A percentile compares a stretch with the other conserved stretches of the same genome.
Conservation (phyloP, 2,329 filamentous ascomycete species). For the Plectosphaerella plurivora region DNA sequence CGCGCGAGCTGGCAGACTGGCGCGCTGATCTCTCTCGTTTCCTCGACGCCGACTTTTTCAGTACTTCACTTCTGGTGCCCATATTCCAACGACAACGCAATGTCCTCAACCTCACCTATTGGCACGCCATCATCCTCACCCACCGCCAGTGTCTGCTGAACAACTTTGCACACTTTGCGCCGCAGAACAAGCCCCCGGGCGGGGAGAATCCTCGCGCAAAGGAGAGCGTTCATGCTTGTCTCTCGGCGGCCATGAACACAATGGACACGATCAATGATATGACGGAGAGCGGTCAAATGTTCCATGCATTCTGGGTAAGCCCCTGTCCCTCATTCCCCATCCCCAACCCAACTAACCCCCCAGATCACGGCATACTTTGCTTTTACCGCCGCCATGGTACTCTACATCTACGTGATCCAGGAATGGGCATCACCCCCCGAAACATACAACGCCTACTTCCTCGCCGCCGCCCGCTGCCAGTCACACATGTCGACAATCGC, state of each 20-base stretch:
- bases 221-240: constrained; percentile 20
- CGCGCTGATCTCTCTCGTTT: constrained; percentile 27
- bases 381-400: constrained; percentile 37
- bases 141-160: constrained; percentile 31
- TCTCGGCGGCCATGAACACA: constrained; percentile 33
- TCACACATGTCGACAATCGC: constrained; percentile 30
- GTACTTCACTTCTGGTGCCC: constrained; percentile 25
- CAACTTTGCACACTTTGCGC: constrained; percentile 23
- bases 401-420: constrained; percentile 40
- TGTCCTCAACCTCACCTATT: constrained; percentile 35
- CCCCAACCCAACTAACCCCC: background rate
- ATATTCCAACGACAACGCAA: constrained; percentile 36
- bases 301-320: constrained; percentile 34
- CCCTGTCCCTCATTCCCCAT: background rate
- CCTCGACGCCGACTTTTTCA: constrained; percentile 31
- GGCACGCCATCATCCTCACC: constrained; percentile 35
- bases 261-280: constrained; percentile 32
- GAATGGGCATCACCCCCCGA: constrained; percentile 19
- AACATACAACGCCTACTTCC: constrained; percentile 23
- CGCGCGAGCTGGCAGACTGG: constrained; percentile 26
- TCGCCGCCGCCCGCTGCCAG: constrained; percentile 33
- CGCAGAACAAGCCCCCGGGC: constrained; percentile 4
- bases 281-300: constrained; percentile 27
- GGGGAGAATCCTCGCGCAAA: constrained; percentile 7
- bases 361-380: constrained; percentile 36